A percentile compares a stretch with the other conserved stretches of the same genome.
Conservation (phyloP, 768 basidiomycete genomes). For the Antrodiella citrinella region DNA sequence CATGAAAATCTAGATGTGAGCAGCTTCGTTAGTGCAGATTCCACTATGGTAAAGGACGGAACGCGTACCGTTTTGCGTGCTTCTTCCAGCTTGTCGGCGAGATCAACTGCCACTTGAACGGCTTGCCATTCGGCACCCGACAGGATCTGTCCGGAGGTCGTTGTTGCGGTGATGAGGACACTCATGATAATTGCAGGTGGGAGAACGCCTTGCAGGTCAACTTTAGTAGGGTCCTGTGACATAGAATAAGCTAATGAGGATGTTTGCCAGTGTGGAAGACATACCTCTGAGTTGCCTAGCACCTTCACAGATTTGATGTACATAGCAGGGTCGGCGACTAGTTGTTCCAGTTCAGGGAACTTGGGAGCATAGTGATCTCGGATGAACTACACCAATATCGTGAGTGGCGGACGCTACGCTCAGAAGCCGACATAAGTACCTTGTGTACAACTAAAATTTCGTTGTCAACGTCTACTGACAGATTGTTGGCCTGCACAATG, state of each 20-base stretch:
- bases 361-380: slow-evolving; percentile 93
- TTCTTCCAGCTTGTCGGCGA: slow-evolving; percentile 83
- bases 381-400: slow-evolving; percentile 90
- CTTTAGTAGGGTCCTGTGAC: slow-evolving; percentile 76
- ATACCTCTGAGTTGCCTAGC: slow-evolving; percentile 75
- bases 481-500: slow-evolving; percentile 96
- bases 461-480: slow-evolving; percentile 97
- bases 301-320: slow-evolving; percentile 88
- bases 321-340: slow-evolving; percentile 86
- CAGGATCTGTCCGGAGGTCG: slow-evolving; percentile 72
- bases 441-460: slow-evolving; percentile 97
- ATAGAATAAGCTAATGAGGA: too few species aligned
- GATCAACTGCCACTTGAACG: slow-evolving; percentile 79
- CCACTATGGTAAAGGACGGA: neutral
- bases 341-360: slow-evolving; percentile 95
- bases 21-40: neutral
- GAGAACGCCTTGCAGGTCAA: slow-evolving; percentile 69
- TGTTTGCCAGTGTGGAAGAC: slow-evolving; percentile 15
- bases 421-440: too few species aligned
- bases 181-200: slow-evolving; percentile 92
- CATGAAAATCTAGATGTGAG: slow-evolving; percentile 73
- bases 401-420: too few species aligned
- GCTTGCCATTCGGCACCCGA: slow-evolving; percentile 67
- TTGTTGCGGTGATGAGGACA: slow-evolving; percentile 92
- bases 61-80: slow-evolving; percentile 72